Percentiles rank a stretch among this genome's conserved stretches.
These are phyloP conservation scores for Wickerhamomyces ciferrii DNA, from an alignment of 805 yeast species.

Conservation along the genomic window DNA sequence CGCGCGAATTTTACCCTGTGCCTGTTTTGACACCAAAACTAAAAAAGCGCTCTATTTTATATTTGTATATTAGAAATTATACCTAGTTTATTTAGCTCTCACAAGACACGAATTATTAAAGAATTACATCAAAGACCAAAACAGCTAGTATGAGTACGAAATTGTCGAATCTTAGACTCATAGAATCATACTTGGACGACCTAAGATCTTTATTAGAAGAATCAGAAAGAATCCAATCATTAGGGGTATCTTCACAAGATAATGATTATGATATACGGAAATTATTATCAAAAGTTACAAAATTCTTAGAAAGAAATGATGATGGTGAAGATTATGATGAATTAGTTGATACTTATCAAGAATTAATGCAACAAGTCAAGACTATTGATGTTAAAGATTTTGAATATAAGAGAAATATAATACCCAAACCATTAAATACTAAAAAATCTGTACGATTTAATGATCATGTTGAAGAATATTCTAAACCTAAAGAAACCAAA, in stretches of 20 bases:
- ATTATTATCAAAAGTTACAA: slow-evolving; percentile 14
- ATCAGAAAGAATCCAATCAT: slow-evolving; percentile 11
- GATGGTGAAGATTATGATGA: slow-evolving; percentile 23
- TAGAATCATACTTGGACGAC: slow-evolving; percentile 23
- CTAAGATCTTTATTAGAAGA: slow-evolving; percentile 18
- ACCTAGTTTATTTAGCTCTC: too few relatives aligned
- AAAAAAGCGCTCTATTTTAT: neutral
- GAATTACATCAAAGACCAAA: too few relatives aligned
- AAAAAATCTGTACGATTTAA: slow-evolving; percentile 24
- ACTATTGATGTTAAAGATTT: slow-evolving; percentile 13
- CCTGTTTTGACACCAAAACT: neutral
- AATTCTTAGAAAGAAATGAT: slow-evolving; percentile 21
- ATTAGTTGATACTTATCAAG: slow-evolving; percentile 15
- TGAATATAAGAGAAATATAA: slow-evolving; percentile 9
- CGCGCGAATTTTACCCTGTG: neutral
- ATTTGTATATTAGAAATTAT: too few relatives aligned
- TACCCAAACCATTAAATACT: slow-evolving; percentile 1
- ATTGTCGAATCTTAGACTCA: slow-evolving; percentile 15
- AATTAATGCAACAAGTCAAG: slow-evolving; percentile 6
- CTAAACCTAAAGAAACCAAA: neutral
- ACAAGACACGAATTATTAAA: too few relatives aligned
- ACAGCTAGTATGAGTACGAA: slow-evolving; percentile 15
- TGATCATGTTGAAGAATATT: slow-evolving; percentile 15
- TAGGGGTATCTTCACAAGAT: slow-evolving; percentile 11
- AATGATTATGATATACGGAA: slow-evolving; percentile 19